Evolutionary conservation across 2,329 filamentous ascomycete genomes (phyloP), one percentile per base, ranked within the genome.

Genomic region (Aspergillus texensis): DNA sequence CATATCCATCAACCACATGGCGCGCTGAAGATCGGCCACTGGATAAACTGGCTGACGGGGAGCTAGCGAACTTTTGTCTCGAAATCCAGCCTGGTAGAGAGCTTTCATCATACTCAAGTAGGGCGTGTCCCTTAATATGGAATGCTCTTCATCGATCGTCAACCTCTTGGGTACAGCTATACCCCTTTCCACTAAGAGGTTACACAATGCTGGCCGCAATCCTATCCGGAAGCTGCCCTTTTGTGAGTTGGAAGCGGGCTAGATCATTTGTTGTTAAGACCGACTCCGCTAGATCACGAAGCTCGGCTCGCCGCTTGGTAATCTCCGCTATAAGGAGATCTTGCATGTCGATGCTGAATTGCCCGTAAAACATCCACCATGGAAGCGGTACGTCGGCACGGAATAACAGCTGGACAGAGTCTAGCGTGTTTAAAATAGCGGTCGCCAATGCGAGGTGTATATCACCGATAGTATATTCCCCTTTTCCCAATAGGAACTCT

Each of bases 61-160:
- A 4, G n/a, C n/a, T 6, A 26, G n/a, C 10, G n/a, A 24, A 12
- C 1, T 21, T n/a, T 46, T 46, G 43, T 24, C 43, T 26, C 2
- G 43, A 26, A 46, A 46, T 11, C 43, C 43, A 8, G 21, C 43
- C n/a, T 26, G n/a, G 1, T 46, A 46, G 0, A 46, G 11, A 21
- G 43, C n/a, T n/a, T 46, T 12, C 43, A 46, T 26, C 21, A 11
- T 24, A 2, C 4, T 11, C 16, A 46, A 26, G n/a, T 21, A 1
- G 21, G 10, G 8, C 3, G 4, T 46, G 1, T 26, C 4, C 0
- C n/a, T 4, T 12, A 24, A 46, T 26, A 46, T 24, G 11, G 43
- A 10, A 24, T 6, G 0, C 9, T 43, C n/a, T 4, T 46, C 4
- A 2, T 4, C 11, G 3, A 11, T 4, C 0, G 4, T 46, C 21